Conservation (phyloP, 192 early-diverging fungal species). For the Coemansia sp. region DNA sequence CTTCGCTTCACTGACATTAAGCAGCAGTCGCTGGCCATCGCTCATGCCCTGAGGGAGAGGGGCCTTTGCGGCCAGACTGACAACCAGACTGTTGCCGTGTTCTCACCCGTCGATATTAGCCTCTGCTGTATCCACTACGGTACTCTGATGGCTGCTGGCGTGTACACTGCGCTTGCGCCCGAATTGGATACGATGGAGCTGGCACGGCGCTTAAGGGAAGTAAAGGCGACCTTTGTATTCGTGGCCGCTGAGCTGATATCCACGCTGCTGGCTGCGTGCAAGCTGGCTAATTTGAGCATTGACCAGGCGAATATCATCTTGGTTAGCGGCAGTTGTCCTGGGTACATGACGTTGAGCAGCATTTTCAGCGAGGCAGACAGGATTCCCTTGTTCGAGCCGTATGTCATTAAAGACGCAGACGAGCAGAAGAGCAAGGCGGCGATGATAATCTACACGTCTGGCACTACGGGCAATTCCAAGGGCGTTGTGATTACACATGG, state of each 20-base stretch:
- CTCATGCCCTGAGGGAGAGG: not conserved
- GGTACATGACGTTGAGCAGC: not conserved
- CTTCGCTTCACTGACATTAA: slow-evolving; percentile 31
- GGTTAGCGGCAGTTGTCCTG: slow-evolving; percentile 2
- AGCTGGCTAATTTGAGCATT: not conserved
- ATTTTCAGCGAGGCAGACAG: not conserved
- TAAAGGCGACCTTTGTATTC: slow-evolving; percentile 19
- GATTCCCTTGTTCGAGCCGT: not conserved
- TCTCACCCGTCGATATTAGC: slow-evolving; percentile 16
- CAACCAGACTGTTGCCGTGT: slow-evolving; percentile 12
- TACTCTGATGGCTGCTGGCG: slow-evolving; percentile 37
- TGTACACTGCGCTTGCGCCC: slow-evolving; percentile 23
- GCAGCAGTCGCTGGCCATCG: slow-evolving; percentile 20
- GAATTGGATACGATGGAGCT: not conserved
- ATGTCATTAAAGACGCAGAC: not conserved
- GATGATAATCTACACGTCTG: slow-evolving; percentile 41
- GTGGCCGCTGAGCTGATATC: slow-evolving; percentile 27
- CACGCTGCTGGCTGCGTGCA: slow-evolving; percentile 4
- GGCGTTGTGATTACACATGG: slow-evolving; percentile 46
- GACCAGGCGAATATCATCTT: slow-evolving; percentile 10
- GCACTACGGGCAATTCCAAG: slow-evolving; percentile 42
- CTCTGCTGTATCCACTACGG: slow-evolving; percentile 35
- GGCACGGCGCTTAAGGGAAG: slow-evolving; percentile 12
- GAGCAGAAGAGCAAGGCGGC: slow-evolving; percentile 20
- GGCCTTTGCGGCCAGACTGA: slow-evolving; percentile 14